These are phyloP conservation scores for Kalanchoe fedtschenkoi DNA, from an alignment of 164 flowering plant genomes.

Conservation along the genomic window DNA sequence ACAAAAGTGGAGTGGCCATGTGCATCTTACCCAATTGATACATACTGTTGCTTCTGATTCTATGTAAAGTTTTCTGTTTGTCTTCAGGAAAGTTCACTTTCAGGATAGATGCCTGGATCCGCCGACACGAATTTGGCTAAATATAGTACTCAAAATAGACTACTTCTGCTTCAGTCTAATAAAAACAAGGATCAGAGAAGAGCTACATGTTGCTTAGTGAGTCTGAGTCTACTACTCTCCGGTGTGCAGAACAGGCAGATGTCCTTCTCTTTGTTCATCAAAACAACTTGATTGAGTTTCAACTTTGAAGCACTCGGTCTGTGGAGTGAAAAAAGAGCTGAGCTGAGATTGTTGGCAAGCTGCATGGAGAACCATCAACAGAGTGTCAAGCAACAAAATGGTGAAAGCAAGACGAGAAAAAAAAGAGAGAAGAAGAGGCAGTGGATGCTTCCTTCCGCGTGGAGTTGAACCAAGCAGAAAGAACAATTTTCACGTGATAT, in stretches of 20 bases:
- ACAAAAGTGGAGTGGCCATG: background rate
- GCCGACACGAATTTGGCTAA: too few relatives aligned
- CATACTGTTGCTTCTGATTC: background rate
- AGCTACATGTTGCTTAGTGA: too few relatives aligned
- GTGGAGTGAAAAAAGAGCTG: too few relatives aligned
- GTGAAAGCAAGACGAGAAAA: too few relatives aligned
- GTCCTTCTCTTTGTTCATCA: too few relatives aligned
- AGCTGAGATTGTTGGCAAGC: background rate
- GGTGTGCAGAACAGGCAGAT: too few relatives aligned
- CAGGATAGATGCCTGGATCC: too few relatives aligned
- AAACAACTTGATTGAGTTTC: background rate
- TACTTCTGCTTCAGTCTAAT: background rate
- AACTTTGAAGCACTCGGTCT: background rate
- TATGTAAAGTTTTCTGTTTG: too few relatives aligned
- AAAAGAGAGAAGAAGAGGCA: background rate
- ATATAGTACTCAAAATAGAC: background rate
- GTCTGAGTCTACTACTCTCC: too few relatives aligned
- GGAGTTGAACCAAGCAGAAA: background rate
- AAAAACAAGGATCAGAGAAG: background rate
- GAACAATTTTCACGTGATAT: slow-evolving; percentile 24
- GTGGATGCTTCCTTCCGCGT: background rate
- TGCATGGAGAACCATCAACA: background rate
- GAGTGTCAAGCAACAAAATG: background rate
- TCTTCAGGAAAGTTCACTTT: too few relatives aligned
- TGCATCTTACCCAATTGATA: background rate